Evolutionary conservation across 805 yeast genomes (phyloP), one percentile per base, ranked within the genome.

Genomic region (Cephaloascus fragrans): DNA sequence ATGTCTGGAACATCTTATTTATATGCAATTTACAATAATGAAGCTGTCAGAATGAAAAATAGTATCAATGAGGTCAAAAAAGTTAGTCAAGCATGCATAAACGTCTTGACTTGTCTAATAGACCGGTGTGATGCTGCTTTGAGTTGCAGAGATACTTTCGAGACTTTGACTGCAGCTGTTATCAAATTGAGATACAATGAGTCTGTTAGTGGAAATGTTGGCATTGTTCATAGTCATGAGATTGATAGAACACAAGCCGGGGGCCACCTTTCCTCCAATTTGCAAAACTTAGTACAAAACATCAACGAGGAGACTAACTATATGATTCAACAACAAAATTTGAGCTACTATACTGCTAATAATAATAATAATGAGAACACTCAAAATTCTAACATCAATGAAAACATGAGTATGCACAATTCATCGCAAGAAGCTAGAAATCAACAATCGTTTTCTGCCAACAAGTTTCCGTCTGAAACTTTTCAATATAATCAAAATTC

Each of bases 1-100:
- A 81, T 84, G 83, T 89, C 95, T 0, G 94, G 95, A 1, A 82
- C 90, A 19, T 82, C 95, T 1, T 87, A 77, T 48, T 62, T 88
- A 34, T 87, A 83, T 53, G 73, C 88, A 1, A 67, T 86, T 12
- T 87, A 83, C 54, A 82, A 82, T 53, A 75, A 84, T 29, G 67
- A 67, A n/a, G 71, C 68, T 36, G 75, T 72, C 2, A 56, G 81
- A 18, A 52, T 57, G 4, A 59, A 60, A 4, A 67, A 76, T 16
- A 54, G 70, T 1, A 46, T 75, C 17, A 64, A 66, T 18, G 75
- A 56, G 17, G 64, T 65, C 31, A 60, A 60, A 41, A 70, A 46
- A 36, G 66, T 80, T 26, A 76, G 83, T 18, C 65, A 64, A 19
- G 69, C 71, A 34, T 77, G 84, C 37, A 63, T 77, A 38, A 63